phyloP scores from a whole-genome alignment of 257 asterid genomes.

The Verbena officinalis region DNA sequence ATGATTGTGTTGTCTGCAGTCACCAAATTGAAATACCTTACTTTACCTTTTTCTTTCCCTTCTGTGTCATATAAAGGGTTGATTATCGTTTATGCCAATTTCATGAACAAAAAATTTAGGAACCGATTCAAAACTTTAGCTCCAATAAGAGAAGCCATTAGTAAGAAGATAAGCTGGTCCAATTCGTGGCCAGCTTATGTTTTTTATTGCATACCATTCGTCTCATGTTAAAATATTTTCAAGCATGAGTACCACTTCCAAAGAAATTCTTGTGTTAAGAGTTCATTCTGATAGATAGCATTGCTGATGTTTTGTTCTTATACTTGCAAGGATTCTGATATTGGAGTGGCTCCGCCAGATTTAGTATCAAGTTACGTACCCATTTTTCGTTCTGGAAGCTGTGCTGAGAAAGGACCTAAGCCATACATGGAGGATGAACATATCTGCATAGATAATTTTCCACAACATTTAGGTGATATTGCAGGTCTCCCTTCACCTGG shows the following conservation, averaged over 20 bases:
- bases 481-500: conserved; percentile 63
- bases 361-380: conserved; percentile 58
- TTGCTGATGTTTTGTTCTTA: neutral
- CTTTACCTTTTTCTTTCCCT: neutral
- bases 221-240: no score
- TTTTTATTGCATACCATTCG: no score
- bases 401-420: conserved; percentile 87
- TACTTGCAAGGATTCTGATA: conserved; percentile 51
- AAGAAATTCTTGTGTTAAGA: no score
- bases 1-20: neutral
- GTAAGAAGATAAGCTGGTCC: neutral
- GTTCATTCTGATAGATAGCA: no score
- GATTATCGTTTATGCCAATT: neutral
- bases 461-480: conserved; percentile 52
- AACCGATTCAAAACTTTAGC: neutral
- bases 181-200: no score
- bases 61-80: neutral
- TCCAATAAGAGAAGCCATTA: neutral
- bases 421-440: conserved; percentile 85
- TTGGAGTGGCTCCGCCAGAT: conserved; percentile 50
- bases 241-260: no score
- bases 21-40: neutral
- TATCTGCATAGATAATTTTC: conserved; percentile 66
- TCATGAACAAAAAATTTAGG: neutral
- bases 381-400: conserved; percentile 73